These are phyloP conservation scores for Paramarasmius palmivorus DNA, from an alignment of 1,284 basidiomycete species.

Conservation along the genomic window DNA sequence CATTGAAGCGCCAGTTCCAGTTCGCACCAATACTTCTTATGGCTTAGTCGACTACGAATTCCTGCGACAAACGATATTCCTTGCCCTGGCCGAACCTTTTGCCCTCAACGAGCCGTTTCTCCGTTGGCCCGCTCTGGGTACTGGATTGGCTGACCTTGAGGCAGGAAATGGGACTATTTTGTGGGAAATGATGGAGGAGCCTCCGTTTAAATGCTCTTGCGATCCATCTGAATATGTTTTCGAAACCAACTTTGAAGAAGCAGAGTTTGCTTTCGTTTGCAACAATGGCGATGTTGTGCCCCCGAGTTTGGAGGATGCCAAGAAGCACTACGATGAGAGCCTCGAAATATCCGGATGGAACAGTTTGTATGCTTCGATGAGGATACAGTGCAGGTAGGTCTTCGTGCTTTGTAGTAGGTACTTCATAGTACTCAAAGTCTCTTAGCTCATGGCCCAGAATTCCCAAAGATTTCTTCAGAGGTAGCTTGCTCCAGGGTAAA, in stretches of 20 bases:
- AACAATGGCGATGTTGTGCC: neutral
- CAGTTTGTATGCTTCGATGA: neutral
- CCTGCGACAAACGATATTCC: neutral
- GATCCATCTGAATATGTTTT: neutral
- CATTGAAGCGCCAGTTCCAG: slow-evolving; percentile 18
- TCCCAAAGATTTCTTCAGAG: neutral
- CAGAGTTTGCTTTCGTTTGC: neutral
- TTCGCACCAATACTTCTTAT: slow-evolving; percentile 19
- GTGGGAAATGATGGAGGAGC: neutral
- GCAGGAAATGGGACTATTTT: neutral
- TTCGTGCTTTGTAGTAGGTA: neutral
- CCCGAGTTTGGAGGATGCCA: neutral
- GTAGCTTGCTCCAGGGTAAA: neutral
- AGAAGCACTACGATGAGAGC: neutral
- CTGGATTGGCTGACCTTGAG: neutral
- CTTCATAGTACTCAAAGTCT: neutral
- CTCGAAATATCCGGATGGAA: neutral
- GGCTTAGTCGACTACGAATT: slow-evolving; percentile 15
- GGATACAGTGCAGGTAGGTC: neutral
- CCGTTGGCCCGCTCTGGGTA: neutral
- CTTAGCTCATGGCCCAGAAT: neutral
- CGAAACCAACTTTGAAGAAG: neutral
- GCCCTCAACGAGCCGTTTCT: slow-evolving; percentile 21
- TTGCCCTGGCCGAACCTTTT: neutral
- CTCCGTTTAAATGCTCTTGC: no score